Evolutionary conservation across 495 filamentous ascomycete genomes (phyloP), one percentile per base, ranked within the genome.

Genomic region (Daldinia childiae): DNA sequence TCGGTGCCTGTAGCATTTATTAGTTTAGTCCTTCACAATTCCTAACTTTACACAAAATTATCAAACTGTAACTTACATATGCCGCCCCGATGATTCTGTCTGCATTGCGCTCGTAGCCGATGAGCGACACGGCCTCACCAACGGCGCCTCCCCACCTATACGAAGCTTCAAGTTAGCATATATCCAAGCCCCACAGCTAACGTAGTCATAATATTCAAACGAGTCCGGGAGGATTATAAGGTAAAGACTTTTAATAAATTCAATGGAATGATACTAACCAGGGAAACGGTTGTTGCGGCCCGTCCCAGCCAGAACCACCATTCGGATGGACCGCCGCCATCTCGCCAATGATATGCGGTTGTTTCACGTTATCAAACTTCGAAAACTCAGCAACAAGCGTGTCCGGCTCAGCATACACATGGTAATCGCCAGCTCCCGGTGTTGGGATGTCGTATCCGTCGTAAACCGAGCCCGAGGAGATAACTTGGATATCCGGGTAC

Each of bases 21-120:
- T 21, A 64, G 29, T 51, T 30, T 29, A n/a, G 8, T 29, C 54
- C 3, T 36, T 64, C n/a, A 55, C 48, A 43, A 19, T 9, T 50
- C 9, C 9, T 1, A 14, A 51, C 9, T 3, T 26, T 51, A 51
- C 1, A 8, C n/a, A 24, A 17, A 26, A 8, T 19, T 1, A 9
- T 27, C 0, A 11, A 57, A 21, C 11, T 29, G 41, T 6, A 48
- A 64, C 68, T 19, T 62, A 72, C 76, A 50, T 79, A 82, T 62
- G 74, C 72, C 17, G 79, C 71, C 48, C 75, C 86, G 29, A 79
- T 78, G 51, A 84, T 79, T 54, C 81, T 81, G 57, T 90, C 86
- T 4, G 84, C 82, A 75, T 92, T 92, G 24, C 89, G 82, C 78
- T 93, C 90, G 45, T 87, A 83, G 27, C 88, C 90, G 38, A 93